phyloP scores from a whole-genome alignment of 192 early-diverging fungal species.

The Mortierella hygrophila region DNA sequence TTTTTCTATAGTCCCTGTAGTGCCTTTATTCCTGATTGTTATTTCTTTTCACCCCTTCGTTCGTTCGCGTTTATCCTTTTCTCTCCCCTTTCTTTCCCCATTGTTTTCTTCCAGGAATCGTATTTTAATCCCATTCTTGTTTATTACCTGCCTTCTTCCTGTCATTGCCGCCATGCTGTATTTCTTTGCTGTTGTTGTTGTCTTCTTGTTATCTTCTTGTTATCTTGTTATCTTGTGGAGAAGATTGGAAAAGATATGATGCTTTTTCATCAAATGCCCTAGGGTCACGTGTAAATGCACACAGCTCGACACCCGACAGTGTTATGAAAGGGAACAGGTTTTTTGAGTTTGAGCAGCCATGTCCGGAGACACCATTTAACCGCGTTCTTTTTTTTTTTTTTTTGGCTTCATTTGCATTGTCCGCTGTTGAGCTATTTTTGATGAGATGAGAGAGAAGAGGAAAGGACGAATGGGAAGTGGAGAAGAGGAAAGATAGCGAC shows the following conservation, averaged over 20 bases:
- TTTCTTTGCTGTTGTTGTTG: background rate
- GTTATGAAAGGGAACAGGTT: conserved; percentile 10
- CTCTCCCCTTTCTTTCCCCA: background rate
- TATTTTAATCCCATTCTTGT: conserved; percentile 7
- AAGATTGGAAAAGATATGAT: too few relatives aligned
- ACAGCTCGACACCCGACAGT: background rate
- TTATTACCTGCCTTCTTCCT: background rate
- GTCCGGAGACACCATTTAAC: background rate
- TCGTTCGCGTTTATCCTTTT: background rate
- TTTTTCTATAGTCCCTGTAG: background rate
- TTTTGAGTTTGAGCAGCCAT: conserved; percentile 1
- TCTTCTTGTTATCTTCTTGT: background rate
- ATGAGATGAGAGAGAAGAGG: background rate
- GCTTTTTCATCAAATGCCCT: background rate
- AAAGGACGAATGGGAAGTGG: background rate
- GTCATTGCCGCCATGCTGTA: background rate
- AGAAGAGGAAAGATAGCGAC: background rate
- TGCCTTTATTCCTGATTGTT: background rate
- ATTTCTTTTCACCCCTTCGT: background rate
- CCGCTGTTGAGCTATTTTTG: background rate
- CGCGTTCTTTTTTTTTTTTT: conserved; percentile 1
- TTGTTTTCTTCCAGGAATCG: background rate
- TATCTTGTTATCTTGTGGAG: background rate
- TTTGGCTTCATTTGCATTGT: too few relatives aligned
- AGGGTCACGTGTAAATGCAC: background rate